phyloP scores from a whole-genome alignment of 306 rosid species.

The Rosa lucieae region DNA sequence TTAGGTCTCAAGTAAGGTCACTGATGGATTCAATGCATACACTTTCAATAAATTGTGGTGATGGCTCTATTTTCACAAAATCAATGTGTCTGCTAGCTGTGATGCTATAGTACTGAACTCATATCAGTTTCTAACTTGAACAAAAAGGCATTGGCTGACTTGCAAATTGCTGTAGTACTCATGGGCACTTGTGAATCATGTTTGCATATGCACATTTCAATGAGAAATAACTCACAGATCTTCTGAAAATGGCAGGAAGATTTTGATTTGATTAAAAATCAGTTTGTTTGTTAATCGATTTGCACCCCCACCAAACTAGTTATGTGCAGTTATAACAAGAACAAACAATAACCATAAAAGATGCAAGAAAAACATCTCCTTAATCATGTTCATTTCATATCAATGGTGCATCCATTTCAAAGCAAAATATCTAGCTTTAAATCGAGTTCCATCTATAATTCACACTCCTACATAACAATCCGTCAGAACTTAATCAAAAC shows the following conservation, averaged over 20 bases:
- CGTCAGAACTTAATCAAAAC: not conserved
- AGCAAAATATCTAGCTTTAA: not conserved
- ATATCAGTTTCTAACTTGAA: not conserved
- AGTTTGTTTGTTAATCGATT: not conserved
- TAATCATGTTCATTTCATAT: not conserved
- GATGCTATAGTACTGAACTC: not conserved
- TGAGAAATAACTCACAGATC: not conserved
- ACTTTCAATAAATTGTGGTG: not conserved
- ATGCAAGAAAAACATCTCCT: not conserved
- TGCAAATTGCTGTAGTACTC: not conserved
- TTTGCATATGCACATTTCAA: not conserved
- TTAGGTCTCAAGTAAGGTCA: not conserved
- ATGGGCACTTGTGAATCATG: not conserved
- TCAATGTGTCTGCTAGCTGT: not conserved
- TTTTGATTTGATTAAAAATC: not conserved
- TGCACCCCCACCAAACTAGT: not conserved
- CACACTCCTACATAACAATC: not conserved
- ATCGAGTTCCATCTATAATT: not conserved
- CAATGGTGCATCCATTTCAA: not conserved
- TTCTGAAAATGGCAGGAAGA: not conserved
- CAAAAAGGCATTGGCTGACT: not conserved
- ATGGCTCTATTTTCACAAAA: not conserved
- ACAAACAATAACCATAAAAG: not conserved
- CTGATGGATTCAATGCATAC: no score
- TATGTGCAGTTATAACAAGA: not conserved